These are phyloP conservation scores for Smittium mucronatum DNA, from an alignment of 371 early-diverging fungal species.

Conservation along the genomic window DNA sequence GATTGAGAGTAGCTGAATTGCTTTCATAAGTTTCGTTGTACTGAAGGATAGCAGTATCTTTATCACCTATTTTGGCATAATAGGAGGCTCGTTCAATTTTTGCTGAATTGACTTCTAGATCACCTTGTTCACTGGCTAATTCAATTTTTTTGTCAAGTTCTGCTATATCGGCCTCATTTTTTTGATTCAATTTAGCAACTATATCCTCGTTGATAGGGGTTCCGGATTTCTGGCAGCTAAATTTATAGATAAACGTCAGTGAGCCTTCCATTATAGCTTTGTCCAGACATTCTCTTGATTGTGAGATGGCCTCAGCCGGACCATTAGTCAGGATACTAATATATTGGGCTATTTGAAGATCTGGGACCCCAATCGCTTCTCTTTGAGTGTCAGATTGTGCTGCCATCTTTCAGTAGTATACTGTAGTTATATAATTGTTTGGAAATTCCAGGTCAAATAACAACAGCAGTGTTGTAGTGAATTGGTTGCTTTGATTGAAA, in stretches of 20 bases:
- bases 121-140: conserved; percentile 53
- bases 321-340: conserved; percentile 24
- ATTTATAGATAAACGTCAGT: conserved; percentile 20
- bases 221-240: not conserved
- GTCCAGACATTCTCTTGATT: conserved; percentile 17
- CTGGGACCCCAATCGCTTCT: conserved; percentile 17
- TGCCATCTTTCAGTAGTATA: not conserved
- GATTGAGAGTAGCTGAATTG: conserved; percentile 79
- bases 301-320: conserved; percentile 17
- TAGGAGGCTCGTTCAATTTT: conserved; percentile 85
- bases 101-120: conserved; percentile 43
- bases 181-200: conserved; percentile 19
- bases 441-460: not conserved
- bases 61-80: conserved; percentile 86
- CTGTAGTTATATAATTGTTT: not conserved
- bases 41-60: conserved; percentile 76
- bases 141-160: conserved; percentile 21
- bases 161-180: conserved; percentile 17
- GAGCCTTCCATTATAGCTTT: conserved; percentile 29
- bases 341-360: conserved; percentile 30
- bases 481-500: too few relatives aligned
- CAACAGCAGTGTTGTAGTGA: not conserved
- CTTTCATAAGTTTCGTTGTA: conserved; percentile 66
- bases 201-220: not conserved
- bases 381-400: not conserved